Evolutionary conservation across 306 rosid genomes (phyloP), one percentile per base, ranked within the genome.

Genomic region (Acacia acuminata): DNA sequence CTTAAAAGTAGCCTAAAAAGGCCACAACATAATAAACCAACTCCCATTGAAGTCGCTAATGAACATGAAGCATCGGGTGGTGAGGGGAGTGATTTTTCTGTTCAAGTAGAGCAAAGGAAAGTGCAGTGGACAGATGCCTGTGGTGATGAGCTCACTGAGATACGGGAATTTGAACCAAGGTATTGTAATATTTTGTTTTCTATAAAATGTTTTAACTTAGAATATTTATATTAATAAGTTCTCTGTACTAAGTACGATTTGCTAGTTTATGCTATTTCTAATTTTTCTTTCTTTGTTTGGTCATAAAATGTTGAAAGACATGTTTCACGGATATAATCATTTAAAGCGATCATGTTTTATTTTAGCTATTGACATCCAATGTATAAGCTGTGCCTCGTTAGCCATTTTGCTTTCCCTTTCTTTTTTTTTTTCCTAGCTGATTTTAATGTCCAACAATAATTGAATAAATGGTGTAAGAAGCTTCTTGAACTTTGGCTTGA

Each of bases 91-190:
- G 83, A 85, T 86, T 79, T 75, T 69, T 77, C 84, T 81, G 86
- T 71, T 85, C 88, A 78, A 71, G 79, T 74, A 11, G 94, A 89
- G 84, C 78, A 76, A 75, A 90, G 97, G 83, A 92, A 91, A 82
- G 94, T 92, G 55, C 98, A 88, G 87, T 94, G 98, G 98, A 92
- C 93, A 12, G 98, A 94, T 88, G 78, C 83, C 74, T 90, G 93
- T 63, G 97, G 98, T 60, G 85, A 85, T 51, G 95, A 94, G 82
- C 97, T 94, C 51, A 88, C 83, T 81, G 87, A 89, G 79, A 84
- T 94, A 80, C 90, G 75, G 79, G 97, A 94, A 84, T 94, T 89
- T 83, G 95, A 94, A 82, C 93, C 94, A 85, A 90, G 98, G 97
- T 94, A 83, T 84, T 43, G 78, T 44, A 64, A 47, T 75, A 10